Evolutionary conservation across 2,329 filamentous ascomycete species (phyloP), one percentile per base, ranked within the genome.

Genomic region (Cucurbitaria berberidis): DNA sequence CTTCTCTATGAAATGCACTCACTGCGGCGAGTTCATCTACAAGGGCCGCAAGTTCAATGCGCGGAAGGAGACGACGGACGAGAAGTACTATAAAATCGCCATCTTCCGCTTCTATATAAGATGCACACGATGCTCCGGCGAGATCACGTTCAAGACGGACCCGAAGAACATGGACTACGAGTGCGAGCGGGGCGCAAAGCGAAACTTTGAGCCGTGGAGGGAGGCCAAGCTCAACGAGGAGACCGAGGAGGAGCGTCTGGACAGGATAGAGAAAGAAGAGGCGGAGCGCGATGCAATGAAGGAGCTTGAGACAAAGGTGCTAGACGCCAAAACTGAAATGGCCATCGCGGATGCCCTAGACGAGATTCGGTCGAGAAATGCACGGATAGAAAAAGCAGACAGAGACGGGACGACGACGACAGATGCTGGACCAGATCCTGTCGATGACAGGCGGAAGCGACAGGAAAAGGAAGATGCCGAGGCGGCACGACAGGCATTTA

Each of bases 11-110:
- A 88, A 87, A 70, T 93, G 90, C 73, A 86, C 76, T 11, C 76
- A 78, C 26, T 87, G 84, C 67, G 85, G 86, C 68, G 90, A 96
- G 76, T 96, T 89, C 79, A 95, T 96, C 69, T 93, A 96, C 81
- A 91, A 91, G 66, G 93, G 93, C 0, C 86, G 93, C 55, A 98
- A 97, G 70, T 98, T 98, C 83, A 98, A 98, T 77, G 89, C 91
- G 2, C 84, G 91, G 30, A 99, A 99, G 71, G 92, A 97, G 71
- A 96, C 90, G 0, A 91, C 91, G 0, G 89, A 95, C 18, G 90
- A 97, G 67, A 90, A 89, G 63, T 99, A 99, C 78, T 86, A 96
- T 41, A 85, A 85, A 44, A 96, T 98, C 57, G 86, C 91, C 55
- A 92, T 96, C 59, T 95, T 88, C 77, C 86, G 89, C 26, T 97